Base-by-base conservation (phyloP, 805 yeast genomes). In the Metschnikowia lachancei region DNA sequence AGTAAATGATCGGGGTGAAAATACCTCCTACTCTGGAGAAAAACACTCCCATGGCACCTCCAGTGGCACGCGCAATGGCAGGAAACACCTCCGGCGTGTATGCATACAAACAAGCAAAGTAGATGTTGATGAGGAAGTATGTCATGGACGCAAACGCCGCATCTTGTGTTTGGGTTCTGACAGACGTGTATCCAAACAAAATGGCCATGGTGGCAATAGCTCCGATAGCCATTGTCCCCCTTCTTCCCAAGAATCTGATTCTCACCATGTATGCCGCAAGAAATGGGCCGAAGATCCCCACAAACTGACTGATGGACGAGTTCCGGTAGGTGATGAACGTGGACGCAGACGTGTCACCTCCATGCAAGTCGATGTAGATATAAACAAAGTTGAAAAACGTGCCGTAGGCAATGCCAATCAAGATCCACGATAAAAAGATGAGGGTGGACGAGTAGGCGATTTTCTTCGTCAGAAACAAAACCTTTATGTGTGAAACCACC, bases 201-300 rank as follows among this genome's bases (percentile, higher is more conserved):
- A 54, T 51, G 4, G 57, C 59, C 61, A 57, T 58, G 17, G 57
- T 49, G 9, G 43, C 32, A 22, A 57, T 12, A 11, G 56, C 62
- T 2, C 61, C 62, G 18, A 58, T 47, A 1, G 66, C 63, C 72
- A 82, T 69, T 1, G 83, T 72, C 8, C 85, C 85, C 55, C 80
- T 73, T 60, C 85, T 69, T 5, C 85, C 84, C 26, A 68, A 64
- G 37, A 54, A 54, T 1, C 61, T 65, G 13, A 58, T 14, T 3
- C 39, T 31, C n/a, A 41, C 47, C 30, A 47, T 19, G 13, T 39
- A 43, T 7, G 47, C 50, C 4, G 50, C 50, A 11, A 47, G 14
- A 29, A 42, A 13, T 1, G 50, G 50, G 19, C 50, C 47, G 22
- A 47, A 47, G 12, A 47, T 47, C 3, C 50, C 47, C 18, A 47